Evolutionary conservation across 768 basidiomycete species (phyloP).

Genomic region (Mrakia gelida): DNA sequence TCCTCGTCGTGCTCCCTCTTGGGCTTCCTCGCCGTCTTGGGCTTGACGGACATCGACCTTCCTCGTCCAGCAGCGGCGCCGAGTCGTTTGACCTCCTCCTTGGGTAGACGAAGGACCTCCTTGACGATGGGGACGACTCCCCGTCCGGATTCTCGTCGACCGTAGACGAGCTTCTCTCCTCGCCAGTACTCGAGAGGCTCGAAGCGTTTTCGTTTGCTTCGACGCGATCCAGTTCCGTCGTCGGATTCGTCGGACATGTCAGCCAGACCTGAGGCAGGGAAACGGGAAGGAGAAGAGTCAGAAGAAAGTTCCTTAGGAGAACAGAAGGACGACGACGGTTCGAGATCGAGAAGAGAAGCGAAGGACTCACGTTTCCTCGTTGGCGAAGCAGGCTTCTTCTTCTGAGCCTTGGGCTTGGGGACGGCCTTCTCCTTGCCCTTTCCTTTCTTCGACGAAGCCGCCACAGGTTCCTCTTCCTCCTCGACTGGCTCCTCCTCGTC

Average conservation of each 20-base stretch:
- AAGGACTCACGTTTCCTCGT: not conserved
- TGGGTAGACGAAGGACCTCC: constrained; percentile 58
- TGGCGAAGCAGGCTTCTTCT: not conserved
- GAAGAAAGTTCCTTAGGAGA: not conserved
- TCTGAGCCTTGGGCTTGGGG: not conserved
- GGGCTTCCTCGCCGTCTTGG: constrained; percentile 27
- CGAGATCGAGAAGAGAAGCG: too few species aligned
- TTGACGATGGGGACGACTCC: constrained; percentile 55
- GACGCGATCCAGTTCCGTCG: constrained; percentile 8
- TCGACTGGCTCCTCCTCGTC: not conserved
- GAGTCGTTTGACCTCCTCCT: constrained; percentile 46
- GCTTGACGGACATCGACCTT: constrained; percentile 12
- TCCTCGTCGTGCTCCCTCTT: constrained; percentile 32
- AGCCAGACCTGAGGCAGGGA: not conserved
- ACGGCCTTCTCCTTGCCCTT: constrained; percentile 19
- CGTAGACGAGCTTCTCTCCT: constrained; percentile 82
- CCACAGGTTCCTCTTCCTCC: constrained; percentile 13
- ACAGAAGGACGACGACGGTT: not conserved
- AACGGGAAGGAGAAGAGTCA: not conserved
- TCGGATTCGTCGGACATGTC: constrained; percentile 22
- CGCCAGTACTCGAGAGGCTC: constrained; percentile 87
- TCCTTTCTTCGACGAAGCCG: constrained; percentile 1
- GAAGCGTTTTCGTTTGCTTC: constrained; percentile 66
- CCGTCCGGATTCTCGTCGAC: constrained; percentile 54
- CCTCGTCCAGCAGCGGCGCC: not conserved